These are phyloP conservation scores for Ophiocordyceps sinensis DNA, from an alignment of 2,329 filamentous ascomycete genomes.

Conservation along the genomic window DNA sequence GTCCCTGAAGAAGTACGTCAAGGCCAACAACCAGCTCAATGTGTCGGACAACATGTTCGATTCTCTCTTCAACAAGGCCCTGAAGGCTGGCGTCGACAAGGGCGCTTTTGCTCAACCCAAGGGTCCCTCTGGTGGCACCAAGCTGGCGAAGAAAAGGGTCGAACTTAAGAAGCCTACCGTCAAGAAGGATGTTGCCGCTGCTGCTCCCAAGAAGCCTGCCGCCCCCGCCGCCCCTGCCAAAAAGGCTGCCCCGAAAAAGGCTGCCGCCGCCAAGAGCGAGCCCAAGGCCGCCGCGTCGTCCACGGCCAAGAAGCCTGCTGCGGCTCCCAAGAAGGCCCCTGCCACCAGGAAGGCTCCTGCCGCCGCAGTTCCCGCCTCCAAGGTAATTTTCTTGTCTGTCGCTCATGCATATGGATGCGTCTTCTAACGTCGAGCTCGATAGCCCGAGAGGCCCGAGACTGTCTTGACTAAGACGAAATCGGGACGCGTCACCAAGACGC, in stretches of 20 bases:
- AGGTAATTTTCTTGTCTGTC: constrained; percentile 4
- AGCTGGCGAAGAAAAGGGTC: constrained; percentile 68
- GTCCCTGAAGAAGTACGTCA: constrained; percentile 47
- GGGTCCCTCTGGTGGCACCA: constrained; percentile 80
- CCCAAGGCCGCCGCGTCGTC: constrained; percentile 10
- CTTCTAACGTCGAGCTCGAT: constrained; percentile 15
- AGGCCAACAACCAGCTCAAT: constrained; percentile 36
- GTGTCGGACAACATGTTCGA: constrained; percentile 43
- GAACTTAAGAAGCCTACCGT: constrained; percentile 23
- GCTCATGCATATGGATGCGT: background rate
- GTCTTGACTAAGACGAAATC: constrained; percentile 72
- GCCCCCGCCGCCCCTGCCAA: constrained; percentile 50
- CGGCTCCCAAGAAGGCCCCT: background rate
- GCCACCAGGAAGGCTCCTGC: constrained; percentile 15
- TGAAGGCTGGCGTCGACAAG: constrained; percentile 72
- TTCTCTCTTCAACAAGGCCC: constrained; percentile 72
- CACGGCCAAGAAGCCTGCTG: constrained; percentile 2
- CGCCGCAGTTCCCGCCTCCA: constrained; percentile 11
- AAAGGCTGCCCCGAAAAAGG: constrained; percentile 22
- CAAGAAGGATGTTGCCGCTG: constrained; percentile 15
- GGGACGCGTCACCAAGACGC: constrained; percentile 64
- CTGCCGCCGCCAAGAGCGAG: constrained; percentile 28
- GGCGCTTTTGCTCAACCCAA: constrained; percentile 82
- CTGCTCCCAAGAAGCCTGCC: background rate
- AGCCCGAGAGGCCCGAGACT: constrained; percentile 48